Base-by-base conservation (phyloP, 768 basidiomycete species). In the Naematelia aurantialba region DNA sequence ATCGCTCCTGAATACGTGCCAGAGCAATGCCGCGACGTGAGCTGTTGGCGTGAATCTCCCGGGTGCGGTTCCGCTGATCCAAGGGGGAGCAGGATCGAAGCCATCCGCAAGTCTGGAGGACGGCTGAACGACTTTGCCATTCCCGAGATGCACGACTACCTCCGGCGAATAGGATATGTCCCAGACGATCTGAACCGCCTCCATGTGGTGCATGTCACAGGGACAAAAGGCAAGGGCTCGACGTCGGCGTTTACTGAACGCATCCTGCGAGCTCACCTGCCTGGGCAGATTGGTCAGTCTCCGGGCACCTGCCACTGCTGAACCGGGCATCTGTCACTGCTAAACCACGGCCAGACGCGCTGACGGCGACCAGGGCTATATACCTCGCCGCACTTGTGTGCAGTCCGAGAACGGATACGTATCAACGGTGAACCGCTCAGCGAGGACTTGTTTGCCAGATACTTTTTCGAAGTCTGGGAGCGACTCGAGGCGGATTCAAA, bases 211-310 rank as follows among this genome's bases (percentile, higher is more conserved):
- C 94, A 99, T 80, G 85, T 99, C 65, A 93, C 94, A 8, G 94
- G 94, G 2, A 98, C 96, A 3, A 99, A 99, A 79, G 94, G 94
- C 30, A 99, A 99, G 76, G 94, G 94, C 5, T 98, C 94, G 2
- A 92, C 96, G 1, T 90, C 89, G 64, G 94, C 96, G 5, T 98
- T 98, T 69, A 83, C 85, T 3, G 88, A 91, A 68, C 89, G 88
- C 10, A 86, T 97, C 54, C 80, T 98, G 51, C 84, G 89, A n/a
- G 79, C 64, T 87, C 92, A 5, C 78, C 81, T 89, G 31, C 59
- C 55, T 22, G 57, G 87, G 81, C 92, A 86, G 80, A 83, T 89
- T 63, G 94, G 91, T 89, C 72, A 64, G 85, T 69, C 14, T 39
- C 12, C 12, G n/a, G n/a, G n/a, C n/a, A n/a, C n/a, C n/a, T n/a